Evolutionary conservation across 805 yeast species (phyloP).

Genomic region (Kodamaea leandrae): DNA sequence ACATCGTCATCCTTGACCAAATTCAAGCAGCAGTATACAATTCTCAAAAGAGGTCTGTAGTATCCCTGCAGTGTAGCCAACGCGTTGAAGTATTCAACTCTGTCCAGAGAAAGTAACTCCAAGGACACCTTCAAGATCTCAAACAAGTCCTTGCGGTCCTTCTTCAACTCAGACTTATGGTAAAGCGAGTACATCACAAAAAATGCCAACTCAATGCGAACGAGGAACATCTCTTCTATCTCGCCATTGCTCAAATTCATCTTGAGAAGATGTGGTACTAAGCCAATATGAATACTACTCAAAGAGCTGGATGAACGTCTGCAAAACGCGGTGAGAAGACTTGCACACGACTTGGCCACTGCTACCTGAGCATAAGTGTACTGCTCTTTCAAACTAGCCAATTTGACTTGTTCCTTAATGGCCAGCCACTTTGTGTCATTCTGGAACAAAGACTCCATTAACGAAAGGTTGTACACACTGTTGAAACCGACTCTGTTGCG

Average conservation of each 20-base stretch:
- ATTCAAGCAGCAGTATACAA: conserved; percentile 48
- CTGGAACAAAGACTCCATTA: conserved; percentile 60
- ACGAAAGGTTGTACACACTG: conserved; percentile 54
- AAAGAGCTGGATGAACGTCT: conserved; percentile 39
- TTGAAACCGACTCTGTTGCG: conserved; percentile 50
- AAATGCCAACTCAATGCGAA: conserved; percentile 66
- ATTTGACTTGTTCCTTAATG: conserved; percentile 48
- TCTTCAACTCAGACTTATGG: conserved; percentile 23
- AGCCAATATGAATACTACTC: conserved; percentile 27
- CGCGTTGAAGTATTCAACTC: conserved; percentile 46
- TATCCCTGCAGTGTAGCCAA: conserved; percentile 40
- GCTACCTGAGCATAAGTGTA: conserved; percentile 62
- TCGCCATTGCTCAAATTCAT: conserved; percentile 50
- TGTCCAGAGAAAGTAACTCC: conserved; percentile 47
- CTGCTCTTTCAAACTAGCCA: conserved; percentile 63
- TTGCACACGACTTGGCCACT: conserved; percentile 75
- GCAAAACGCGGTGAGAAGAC: conserved; percentile 65
- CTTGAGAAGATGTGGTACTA: conserved; percentile 50
- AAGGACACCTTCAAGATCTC: conserved; percentile 43
- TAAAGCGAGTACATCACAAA: conserved; percentile 46
- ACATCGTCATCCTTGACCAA: conserved; percentile 41
- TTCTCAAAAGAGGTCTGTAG: conserved; percentile 62
- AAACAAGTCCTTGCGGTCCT: conserved; percentile 32
- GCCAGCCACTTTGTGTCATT: conserved; percentile 37
- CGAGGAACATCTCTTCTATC: conserved; percentile 49